Conservation (phyloP, 2,329 filamentous ascomycete genomes). For the Canariomyces notabilis region DNA sequence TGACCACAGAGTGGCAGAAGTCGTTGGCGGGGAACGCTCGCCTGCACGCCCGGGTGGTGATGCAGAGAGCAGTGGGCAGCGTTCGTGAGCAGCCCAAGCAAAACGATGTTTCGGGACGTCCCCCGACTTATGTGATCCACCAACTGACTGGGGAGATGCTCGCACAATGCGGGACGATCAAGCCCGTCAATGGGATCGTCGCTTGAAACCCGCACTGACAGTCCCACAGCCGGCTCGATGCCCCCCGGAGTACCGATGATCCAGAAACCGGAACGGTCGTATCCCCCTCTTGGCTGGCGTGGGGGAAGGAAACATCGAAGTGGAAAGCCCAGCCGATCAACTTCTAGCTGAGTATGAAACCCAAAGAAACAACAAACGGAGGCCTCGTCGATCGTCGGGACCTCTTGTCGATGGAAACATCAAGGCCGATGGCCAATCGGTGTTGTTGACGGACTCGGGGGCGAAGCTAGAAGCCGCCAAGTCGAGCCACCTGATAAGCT, state of each 20-base stretch:
- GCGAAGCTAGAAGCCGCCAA: neutral
- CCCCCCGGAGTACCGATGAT: slow-evolving; percentile 37
- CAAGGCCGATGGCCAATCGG: neutral
- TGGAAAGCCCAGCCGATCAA: slow-evolving; percentile 11
- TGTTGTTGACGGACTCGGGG: neutral
- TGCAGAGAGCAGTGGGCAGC: neutral
- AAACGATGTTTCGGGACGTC: slow-evolving; percentile 9
- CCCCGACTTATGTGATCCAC: slow-evolving; percentile 14
- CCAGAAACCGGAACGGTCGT: slow-evolving; percentile 26
- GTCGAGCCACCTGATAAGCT: neutral
- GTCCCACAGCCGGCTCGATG: slow-evolving; percentile 33
- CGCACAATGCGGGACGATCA: slow-evolving; percentile 25
- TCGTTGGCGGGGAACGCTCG: neutral
- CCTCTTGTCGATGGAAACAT: no score
- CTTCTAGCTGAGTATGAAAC: slow-evolving; percentile 5
- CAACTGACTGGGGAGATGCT: slow-evolving; percentile 3
- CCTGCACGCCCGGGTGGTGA: neutral
- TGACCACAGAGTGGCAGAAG: neutral
- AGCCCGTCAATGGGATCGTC: slow-evolving; percentile 34
- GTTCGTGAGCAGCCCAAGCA: neutral
- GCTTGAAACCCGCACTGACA: slow-evolving; percentile 36
- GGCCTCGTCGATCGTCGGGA: neutral
- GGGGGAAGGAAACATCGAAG: slow-evolving; percentile 18
- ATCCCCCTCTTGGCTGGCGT: slow-evolving; percentile 19
- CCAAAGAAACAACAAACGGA: slow-evolving; percentile 6